phyloP scores from a whole-genome alignment of 2,329 filamentous ascomycete species.

The Amphichorda felina region DNA sequence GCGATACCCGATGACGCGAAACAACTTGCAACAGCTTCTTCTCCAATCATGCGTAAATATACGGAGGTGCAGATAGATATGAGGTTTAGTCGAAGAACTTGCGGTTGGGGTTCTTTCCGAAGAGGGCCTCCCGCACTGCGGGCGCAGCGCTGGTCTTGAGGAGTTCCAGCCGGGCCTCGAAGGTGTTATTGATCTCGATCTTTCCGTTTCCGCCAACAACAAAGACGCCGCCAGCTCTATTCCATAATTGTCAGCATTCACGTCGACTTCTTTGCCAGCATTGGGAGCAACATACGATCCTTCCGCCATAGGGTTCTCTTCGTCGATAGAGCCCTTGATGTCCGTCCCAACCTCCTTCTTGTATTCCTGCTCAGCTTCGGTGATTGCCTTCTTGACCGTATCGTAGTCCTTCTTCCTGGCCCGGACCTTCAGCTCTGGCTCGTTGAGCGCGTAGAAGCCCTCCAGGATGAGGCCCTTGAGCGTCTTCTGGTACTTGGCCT shows the following conservation, averaged over 20 bases:
- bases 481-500: constrained; percentile 61
- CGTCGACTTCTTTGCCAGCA: no score
- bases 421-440: constrained; percentile 63
- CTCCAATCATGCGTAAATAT: constrained; percentile 8
- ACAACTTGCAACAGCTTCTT: constrained; percentile 5
- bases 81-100: constrained; percentile 75
- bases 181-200: constrained; percentile 98
- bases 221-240: constrained; percentile 70
- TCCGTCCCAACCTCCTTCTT: constrained; percentile 66
- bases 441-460: constrained; percentile 78
- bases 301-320: constrained; percentile 67
- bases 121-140: constrained; percentile 72
- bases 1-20: constrained; percentile 8
- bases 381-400: constrained; percentile 64
- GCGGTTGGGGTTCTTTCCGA: constrained; percentile 90
- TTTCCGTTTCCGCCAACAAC: constrained; percentile 78
- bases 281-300: constrained; percentile 54
- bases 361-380: constrained; percentile 69
- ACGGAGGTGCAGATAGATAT: not conserved
- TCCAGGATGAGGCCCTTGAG: constrained; percentile 78
- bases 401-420: constrained; percentile 72
- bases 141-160: constrained; percentile 80
- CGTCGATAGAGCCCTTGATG: constrained; percentile 59
- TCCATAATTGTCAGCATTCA: not conserved
- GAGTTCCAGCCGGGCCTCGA: constrained; percentile 79